A percentile compares a stretch with the other conserved stretches of the same genome.
phyloP scores from a whole-genome alignment of 2,329 filamentous ascomycete species.

The Fusarium begoniae region DNA sequence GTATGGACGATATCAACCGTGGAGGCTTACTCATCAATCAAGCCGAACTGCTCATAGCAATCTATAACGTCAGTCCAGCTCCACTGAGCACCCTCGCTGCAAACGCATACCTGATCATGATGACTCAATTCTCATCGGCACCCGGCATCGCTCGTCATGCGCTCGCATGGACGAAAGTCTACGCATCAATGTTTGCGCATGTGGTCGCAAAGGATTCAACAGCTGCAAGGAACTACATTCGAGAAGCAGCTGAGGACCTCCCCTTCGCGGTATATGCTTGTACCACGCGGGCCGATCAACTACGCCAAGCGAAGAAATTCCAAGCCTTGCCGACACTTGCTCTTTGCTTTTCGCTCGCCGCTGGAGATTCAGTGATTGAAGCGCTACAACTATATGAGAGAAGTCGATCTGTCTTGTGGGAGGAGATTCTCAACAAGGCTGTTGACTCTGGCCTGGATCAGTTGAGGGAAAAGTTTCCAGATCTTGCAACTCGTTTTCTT shows the following conservation, averaged over 20 bases:
- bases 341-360: not conserved
- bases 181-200: not conserved
- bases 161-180: not conserved
- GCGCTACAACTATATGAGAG: not conserved
- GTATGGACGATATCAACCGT: not conserved
- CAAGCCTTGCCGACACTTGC: not conserved
- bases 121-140: not conserved
- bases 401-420: not conserved
- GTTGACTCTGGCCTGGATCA: not conserved
- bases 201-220: not conserved
- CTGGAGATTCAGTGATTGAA: not conserved
- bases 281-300: not conserved
- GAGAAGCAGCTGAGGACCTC: not conserved
- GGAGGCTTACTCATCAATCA: not conserved
- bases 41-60: not conserved
- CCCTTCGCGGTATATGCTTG: not conserved
- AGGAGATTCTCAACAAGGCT: not conserved
- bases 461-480: not conserved
- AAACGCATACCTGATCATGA: not conserved
- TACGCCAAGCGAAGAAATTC: not conserved
- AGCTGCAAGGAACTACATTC: not conserved
- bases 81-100: not conserved
- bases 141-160: not conserved
- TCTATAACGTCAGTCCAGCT: not conserved
- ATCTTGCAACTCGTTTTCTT: not conserved